These are phyloP conservation scores for Buxus sempervirens DNA, from an alignment of 164 flowering plant species.

Conservation along the genomic window DNA sequence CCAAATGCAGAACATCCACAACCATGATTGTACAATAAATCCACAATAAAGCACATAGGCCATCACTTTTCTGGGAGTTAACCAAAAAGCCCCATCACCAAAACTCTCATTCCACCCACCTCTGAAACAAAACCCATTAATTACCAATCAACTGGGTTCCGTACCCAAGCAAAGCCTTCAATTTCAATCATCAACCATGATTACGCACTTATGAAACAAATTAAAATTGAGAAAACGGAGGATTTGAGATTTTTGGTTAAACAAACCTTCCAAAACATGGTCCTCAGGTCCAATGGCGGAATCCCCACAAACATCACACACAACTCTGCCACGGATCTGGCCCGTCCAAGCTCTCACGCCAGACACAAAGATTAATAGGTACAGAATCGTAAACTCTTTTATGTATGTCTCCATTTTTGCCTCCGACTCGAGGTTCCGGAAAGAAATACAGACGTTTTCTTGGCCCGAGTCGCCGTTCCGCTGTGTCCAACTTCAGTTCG, in stretches of 20 bases:
- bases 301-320: constrained; percentile 95
- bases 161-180: neutral
- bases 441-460: neutral
- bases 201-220: neutral
- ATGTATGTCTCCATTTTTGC: constrained; percentile 4
- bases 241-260: neutral
- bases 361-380: constrained; percentile 17
- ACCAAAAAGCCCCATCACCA: neutral
- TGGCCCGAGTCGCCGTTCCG: neutral
- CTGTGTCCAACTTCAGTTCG: neutral
- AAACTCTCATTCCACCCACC: neutral
- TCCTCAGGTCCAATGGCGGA: constrained; percentile 94
- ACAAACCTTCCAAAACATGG: constrained; percentile 73
- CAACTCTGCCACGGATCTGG: constrained; percentile 86
- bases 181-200: constrained; percentile 5
- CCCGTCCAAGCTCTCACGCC: constrained; percentile 79
- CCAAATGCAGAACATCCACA: neutral
- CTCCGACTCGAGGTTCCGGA: neutral
- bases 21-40: neutral
- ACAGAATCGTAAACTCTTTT: constrained; percentile 12
- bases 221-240: neutral
- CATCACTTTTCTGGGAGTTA: neutral
- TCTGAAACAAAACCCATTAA: neutral
- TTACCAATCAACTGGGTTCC: neutral
- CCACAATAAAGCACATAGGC: neutral